Conservation (phyloP, 106 monocot species). For the Narthecium ossifragum region DNA sequence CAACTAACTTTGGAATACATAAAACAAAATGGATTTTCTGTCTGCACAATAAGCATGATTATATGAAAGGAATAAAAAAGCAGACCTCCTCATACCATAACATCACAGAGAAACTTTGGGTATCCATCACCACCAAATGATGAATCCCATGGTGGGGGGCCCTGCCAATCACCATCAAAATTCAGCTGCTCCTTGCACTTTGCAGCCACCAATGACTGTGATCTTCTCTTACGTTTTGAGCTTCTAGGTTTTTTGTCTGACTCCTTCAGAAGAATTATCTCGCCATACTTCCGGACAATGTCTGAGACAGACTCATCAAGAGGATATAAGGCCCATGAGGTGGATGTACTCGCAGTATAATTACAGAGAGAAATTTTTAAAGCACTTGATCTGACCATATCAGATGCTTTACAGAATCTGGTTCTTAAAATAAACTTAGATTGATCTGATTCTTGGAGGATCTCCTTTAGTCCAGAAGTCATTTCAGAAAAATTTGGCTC, state of each 20-base stretch:
- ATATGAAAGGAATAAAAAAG: too few species aligned
- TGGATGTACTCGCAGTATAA: not conserved
- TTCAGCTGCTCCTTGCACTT: slow-evolving; percentile 31
- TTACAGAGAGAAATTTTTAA: slow-evolving; percentile 14
- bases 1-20: too few species aligned
- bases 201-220: slow-evolving; percentile 12
- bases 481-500: slow-evolving; percentile 11
- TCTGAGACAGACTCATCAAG: slow-evolving; percentile 24
- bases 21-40: too few species aligned
- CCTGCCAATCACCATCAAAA: slow-evolving; percentile 52
- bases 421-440: slow-evolving; percentile 27
- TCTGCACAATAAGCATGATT: too few species aligned
- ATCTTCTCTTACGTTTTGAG: slow-evolving; percentile 57
- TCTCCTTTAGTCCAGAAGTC: slow-evolving; percentile 36
- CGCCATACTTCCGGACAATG: slow-evolving; percentile 49
- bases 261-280: slow-evolving; percentile 67
- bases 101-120: slow-evolving; percentile 96
- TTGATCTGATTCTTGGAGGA: slow-evolving; percentile 20
- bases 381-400: slow-evolving; percentile 40
- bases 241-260: slow-evolving; percentile 61
- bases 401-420: slow-evolving; percentile 40
- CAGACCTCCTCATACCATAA: slow-evolving; percentile 98
- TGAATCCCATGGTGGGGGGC: slow-evolving; percentile 78
- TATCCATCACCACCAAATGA: slow-evolving; percentile 72
- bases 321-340: slow-evolving; percentile 10